phyloP scores from a whole-genome alignment of 2,329 filamentous ascomycete genomes.

The Fusarium sp. region DNA sequence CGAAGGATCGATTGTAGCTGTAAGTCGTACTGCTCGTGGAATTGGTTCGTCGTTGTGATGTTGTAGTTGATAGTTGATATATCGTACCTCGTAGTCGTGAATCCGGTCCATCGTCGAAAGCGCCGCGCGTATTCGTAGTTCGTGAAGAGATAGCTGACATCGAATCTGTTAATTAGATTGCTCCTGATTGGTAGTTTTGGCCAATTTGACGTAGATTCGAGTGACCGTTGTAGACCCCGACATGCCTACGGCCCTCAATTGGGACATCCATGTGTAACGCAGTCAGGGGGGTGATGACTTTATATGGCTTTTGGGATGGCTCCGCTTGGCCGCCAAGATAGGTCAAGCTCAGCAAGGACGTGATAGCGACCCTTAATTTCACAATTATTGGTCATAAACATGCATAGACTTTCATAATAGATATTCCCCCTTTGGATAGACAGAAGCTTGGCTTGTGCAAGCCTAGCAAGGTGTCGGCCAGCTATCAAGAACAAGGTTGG shows the following conservation, averaged over 20 bases:
- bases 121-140: background rate
- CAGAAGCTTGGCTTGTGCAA: slow-evolving; percentile 6
- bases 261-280: slow-evolving; percentile 11
- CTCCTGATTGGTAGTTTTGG: background rate
- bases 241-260: background rate
- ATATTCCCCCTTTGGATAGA: background rate
- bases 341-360: slow-evolving; percentile 18
- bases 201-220: background rate
- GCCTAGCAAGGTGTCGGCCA: background rate
- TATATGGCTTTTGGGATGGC: slow-evolving; percentile 30
- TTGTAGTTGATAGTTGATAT: background rate
- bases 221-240: background rate
- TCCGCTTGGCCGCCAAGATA: slow-evolving; percentile 24
- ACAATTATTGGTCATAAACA: slow-evolving; percentile 27
- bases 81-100: background rate
- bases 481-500: background rate
- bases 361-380: slow-evolving; percentile 20
- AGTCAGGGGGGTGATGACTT: slow-evolving; percentile 22
- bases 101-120: background rate
- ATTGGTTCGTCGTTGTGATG: background rate
- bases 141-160: background rate
- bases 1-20: background rate
- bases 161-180: background rate
- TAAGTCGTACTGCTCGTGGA: background rate
- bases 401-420: slow-evolving; percentile 17